Conservation (phyloP, 140 eudicot genomes). For the Bidens hawaiensis region DNA sequence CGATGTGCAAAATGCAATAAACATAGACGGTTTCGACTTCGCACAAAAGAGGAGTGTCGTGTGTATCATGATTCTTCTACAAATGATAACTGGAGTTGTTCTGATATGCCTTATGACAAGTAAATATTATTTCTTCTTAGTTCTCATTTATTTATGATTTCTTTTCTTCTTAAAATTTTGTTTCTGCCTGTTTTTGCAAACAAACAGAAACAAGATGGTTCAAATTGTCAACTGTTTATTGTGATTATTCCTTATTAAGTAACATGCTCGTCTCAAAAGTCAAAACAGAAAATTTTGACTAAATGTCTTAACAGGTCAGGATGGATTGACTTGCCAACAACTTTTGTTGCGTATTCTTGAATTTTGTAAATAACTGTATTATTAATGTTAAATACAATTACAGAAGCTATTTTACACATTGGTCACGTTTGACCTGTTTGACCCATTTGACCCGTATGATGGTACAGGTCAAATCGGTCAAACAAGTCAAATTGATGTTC, state of each 20-base stretch:
- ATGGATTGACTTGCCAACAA: not conserved
- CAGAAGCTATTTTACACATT: not conserved
- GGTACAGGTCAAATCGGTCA: no score
- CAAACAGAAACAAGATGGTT: not conserved
- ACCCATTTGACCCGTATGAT: no score
- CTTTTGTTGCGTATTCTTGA: not conserved
- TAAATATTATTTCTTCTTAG: conserved; percentile 31
- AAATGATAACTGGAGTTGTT: conserved; percentile 52
- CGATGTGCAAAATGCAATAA: conserved; percentile 50
- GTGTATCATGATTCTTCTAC: conserved; percentile 53
- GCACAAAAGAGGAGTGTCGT: conserved; percentile 59
- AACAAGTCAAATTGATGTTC: no score
- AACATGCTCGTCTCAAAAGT: not conserved
- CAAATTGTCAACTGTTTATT: not conserved
- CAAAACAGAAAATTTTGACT: not conserved
- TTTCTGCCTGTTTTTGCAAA: not conserved
- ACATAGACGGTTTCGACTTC: conserved; percentile 65
- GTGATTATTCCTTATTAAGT: not conserved
- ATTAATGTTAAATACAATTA: not conserved
- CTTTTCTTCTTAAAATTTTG: not conserved
- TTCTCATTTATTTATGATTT: not conserved
- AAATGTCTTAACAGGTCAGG: not conserved
- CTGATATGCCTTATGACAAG: conserved; percentile 60
- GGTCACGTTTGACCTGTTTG: not conserved
- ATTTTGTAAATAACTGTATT: not conserved